These are phyloP conservation scores for Xylaria sp. DNA, from an alignment of 2,329 filamentous ascomycete genomes.

Conservation along the genomic window DNA sequence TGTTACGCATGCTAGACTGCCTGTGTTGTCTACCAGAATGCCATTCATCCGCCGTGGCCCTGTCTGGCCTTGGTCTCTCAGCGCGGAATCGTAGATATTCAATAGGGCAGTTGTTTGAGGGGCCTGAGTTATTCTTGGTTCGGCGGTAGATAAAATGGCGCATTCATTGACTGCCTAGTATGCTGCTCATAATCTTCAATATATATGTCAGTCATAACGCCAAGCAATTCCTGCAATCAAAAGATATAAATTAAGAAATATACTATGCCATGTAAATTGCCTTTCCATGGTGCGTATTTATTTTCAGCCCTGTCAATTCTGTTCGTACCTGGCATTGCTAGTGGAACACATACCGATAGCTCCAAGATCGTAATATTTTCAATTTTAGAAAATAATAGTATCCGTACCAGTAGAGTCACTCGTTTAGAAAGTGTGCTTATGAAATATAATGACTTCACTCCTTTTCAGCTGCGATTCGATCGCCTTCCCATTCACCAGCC, in stretches of 20 bases:
- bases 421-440: background rate
- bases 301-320: conserved; percentile 19
- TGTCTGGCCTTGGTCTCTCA: too few species aligned
- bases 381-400: conserved; percentile 26
- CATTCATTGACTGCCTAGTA: background rate
- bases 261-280: background rate
- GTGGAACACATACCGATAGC: conserved; percentile 15
- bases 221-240: conserved; percentile 1
- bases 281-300: conserved; percentile 10
- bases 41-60: too few species aligned
- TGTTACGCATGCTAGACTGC: too few species aligned
- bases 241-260: background rate
- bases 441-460: background rate
- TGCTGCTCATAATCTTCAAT: background rate
- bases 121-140: background rate
- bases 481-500: background rate
- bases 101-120: background rate
- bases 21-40: too few species aligned
- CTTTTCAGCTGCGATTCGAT: background rate
- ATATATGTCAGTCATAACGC: background rate
- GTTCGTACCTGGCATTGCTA: conserved; percentile 6
- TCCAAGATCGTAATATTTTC: conserved; percentile 27
- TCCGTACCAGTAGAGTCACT: background rate
- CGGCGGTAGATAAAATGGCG: background rate
- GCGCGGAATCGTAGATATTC: too few species aligned